Base-by-base conservation (phyloP, 176 grass and related monocot genomes). In the Pharus latifolius region DNA sequence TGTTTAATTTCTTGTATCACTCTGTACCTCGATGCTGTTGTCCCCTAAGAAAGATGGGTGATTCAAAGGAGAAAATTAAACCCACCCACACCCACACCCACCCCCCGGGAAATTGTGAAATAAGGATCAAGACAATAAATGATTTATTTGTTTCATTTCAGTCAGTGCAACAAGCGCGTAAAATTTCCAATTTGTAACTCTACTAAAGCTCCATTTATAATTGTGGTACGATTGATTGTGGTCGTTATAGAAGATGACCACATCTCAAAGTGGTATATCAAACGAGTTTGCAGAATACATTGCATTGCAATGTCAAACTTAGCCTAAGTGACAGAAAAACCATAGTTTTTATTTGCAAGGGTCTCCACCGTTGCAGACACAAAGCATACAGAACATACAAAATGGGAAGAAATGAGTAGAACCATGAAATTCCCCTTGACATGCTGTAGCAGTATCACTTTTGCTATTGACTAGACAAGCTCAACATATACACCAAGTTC, bases 71-170 rank as follows among this genome's bases (percentile, higher is more conserved):
- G 15, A 31, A n/a, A n/a, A n/a, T n/a, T n/a, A n/a, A n/a, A n/a
- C n/a, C n/a, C n/a, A n/a, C n/a, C n/a, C n/a, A n/a, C n/a, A n/a
- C n/a, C n/a, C n/a, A n/a, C n/a, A n/a, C n/a, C n/a, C n/a, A n/a
- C n/a, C n/a, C n/a, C n/a, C n/a, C n/a, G n/a, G n/a, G n/a, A n/a
- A n/a, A n/a, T n/a, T n/a, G 38, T 75, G 70, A 80, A 75, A 85
- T 75, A 85, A 85, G 6, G 30, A 69, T 47, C 54, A 63, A 63
- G 14, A 62, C 45, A 79, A 85, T 79, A 79, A 75, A 23, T 56
- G 69, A 41, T 74, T 34, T 61, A 29, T 62, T 45, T 26, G 22
- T 69, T 47, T 46, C 9, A 55, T 69, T 74, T 47, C 46, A 38
- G 17, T 61, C 44, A 23, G 1, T 55, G 25, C 34, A 33, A 23